Evolutionary conservation across 1,139 yeast genomes (phyloP), one percentile per base, ranked within the genome.

Genomic region (Kodamaea suecica): DNA sequence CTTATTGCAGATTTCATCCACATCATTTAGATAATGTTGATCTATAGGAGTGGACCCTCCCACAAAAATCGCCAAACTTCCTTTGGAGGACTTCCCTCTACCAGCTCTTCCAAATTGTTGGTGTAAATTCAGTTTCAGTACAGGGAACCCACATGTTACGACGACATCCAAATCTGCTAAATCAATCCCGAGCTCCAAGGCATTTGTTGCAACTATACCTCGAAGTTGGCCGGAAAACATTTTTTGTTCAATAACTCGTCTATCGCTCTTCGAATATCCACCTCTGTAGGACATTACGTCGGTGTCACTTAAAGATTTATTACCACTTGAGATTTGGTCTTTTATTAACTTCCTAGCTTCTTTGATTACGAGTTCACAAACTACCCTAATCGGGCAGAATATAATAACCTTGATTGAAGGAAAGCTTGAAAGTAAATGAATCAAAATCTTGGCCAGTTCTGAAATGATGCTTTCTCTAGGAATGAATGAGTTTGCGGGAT

Each of bases 101-200:
- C 98, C 98, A 0, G 96, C 97, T 48, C 98, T 72, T 24, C 98
- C 99, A 65, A 94, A 83, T 52, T 92, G 98, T 57, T 92, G 99
- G 47, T 92, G 87, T 51, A 92, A 73, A 43, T 87, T 87, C 42
- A 94, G 82, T 40, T 88, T 73, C 42, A 95, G 84, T 27, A 78
- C 65, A 0, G 98, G 98, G 45, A 92, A 94, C 0, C 97, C 97
- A 49, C 95, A 87, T 58, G 88, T 78, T 2, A 92, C 63, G 0
- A 90, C 97, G 1, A 95, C 88, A 59, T 92, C 98, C 35, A 92
- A 64, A 16, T 84, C 85, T 30, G 97, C 95, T 43, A 92, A 83
- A 64, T 92, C 98, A 34, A 92, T 86, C 32, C 99, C 99, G 34
- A 92, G 69, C 54, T 92, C 99, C 39, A 92, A 63, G 0, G 99